Percentiles rank a stretch among this genome's conserved stretches.
Evolutionary conservation across 495 filamentous ascomycete species (phyloP).

Genomic region (Tuber brumale): DNA sequence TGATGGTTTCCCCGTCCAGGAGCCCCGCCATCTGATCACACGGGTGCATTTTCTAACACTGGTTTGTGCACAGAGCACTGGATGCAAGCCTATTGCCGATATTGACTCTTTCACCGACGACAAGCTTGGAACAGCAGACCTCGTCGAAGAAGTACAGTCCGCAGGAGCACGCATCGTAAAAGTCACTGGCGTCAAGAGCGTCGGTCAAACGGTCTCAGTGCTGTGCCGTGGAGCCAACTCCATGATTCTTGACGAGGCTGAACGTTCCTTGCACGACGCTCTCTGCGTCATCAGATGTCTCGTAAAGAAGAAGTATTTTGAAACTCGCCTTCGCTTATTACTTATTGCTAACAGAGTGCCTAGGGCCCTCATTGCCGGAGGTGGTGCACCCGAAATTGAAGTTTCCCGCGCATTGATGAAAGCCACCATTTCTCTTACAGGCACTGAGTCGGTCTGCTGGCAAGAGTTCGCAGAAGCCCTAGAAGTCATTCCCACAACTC

Average conservation of each 20-base stretch:
- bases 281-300: slow-evolving; percentile 96
- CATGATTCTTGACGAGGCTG: slow-evolving; percentile 92
- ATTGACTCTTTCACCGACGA: slow-evolving; percentile 98
- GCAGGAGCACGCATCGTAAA: slow-evolving; percentile 88
- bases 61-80: slow-evolving; percentile 55
- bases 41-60: slow-evolving; percentile 10
- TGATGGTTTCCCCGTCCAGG: background rate
- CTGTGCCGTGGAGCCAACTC: slow-evolving; percentile 89
- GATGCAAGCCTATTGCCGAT: slow-evolving; percentile 98
- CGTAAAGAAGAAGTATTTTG: slow-evolving; percentile 77
- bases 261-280: slow-evolving; percentile 91
- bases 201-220: slow-evolving; percentile 83
- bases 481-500: slow-evolving; percentile 92
- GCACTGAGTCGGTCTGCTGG: slow-evolving; percentile 96
- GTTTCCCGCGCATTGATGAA: slow-evolving; percentile 74
- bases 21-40: background rate
- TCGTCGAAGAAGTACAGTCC: slow-evolving; percentile 84
- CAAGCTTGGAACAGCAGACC: slow-evolving; percentile 92
- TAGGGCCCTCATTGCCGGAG: slow-evolving; percentile 81
- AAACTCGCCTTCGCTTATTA: background rate
- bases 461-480: slow-evolving; percentile 97
- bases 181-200: slow-evolving; percentile 77
- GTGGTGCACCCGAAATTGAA: slow-evolving; percentile 92
- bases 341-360: background rate
- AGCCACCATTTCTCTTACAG: slow-evolving; percentile 71